Evolutionary conservation across 148 eudicot genomes (phyloP), one percentile per base, ranked within the genome.

Genomic region (Fagopyrum esculentum): DNA sequence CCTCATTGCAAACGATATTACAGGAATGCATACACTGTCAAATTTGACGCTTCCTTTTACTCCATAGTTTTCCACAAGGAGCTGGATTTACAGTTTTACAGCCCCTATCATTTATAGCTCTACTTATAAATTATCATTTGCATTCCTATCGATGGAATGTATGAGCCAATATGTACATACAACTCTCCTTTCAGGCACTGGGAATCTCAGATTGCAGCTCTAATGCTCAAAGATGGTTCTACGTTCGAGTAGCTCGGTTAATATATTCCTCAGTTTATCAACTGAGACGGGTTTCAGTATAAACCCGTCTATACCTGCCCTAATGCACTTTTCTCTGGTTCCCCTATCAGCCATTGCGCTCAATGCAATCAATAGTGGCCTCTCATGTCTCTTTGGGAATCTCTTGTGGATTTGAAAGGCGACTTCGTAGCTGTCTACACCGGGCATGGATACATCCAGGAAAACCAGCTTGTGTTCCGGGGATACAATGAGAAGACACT

Each of bases 281-380:
- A 94, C 85, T 2, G 97, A 89, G 11, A 91, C 81, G 16, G 97
- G 98, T 81, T 94, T 94, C 76, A 85, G 77, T 52, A 91, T 60
- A 72, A 88, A 86, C 64, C 95, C 97, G 69, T 89, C 89, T 86
- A 94, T 87, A 15, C 98, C 97, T 12, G 84, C 89, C 75, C 91
- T 84, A 73, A 82, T 49, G 74, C 94, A 91, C 77, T 83, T 85
- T 59, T 91, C 97, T 71, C 85, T 85, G 43, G 84, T 80, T 17
- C 72, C 68, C 69, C 83, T 83, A 79, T 94, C 98, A 6, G 85
- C 82, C 83, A 80, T 87, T 1, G 83, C 82, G 4, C 89, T 84
- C 29, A 94, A 83, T 26, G 86, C 98, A 22, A 94, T 83, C 17
- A 94, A 82, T 6, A 83, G 73, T 4, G 95, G 98, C 55, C 87